Evolutionary conservation across 495 filamentous ascomycete genomes (phyloP), one percentile per base, ranked within the genome.

Genomic region (Paragyromitra xinjiangensis): DNA sequence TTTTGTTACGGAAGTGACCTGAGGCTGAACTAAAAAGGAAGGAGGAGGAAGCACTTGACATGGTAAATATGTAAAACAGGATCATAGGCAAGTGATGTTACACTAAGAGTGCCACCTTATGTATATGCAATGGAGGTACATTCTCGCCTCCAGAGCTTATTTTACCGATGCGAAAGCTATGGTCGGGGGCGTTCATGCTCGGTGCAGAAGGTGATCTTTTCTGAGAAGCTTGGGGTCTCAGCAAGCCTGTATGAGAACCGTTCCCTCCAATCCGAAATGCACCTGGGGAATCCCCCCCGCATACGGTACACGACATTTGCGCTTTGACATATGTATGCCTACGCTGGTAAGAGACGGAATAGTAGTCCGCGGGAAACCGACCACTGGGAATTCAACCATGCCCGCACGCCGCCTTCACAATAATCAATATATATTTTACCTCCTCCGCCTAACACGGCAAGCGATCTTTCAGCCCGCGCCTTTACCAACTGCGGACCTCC

Each of bases 401-500:
- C 56, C 56, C 56, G 56, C 56, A 61, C 56, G 56, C 56, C 56
- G 56, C 56, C 56, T 16, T 12, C 14, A 34, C 51, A 22, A 56
- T 12, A 9, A 19, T 9, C 2, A 14, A 12, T 59, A 59, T 4
- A 29, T 59, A 34, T 61, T 39, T 37, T 14, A 37, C 12, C 5
- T 61, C 29, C 56, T 61, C 29, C 56, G 12, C 56, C 14, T 5
- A 34, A 61, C 29, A 39, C 12, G 55, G 55, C 29, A 61, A n/a
- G 56, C 6, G 3, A 37, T n/a, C 29, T 8, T n/a, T 39, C 14
- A 14, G 29, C 24, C 11, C 53, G 11, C 24, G n/a, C 11, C 48
- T 11, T 12, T 29, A 29, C 22, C 14, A 37, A n/a, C 14, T 61
- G 56, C 56, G 12, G 16, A 14, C 26, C 56, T 11, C 14, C n/a